Evolutionary conservation across 495 filamentous ascomycete species (phyloP).

Genomic region (Delitschia confertaspora): DNA sequence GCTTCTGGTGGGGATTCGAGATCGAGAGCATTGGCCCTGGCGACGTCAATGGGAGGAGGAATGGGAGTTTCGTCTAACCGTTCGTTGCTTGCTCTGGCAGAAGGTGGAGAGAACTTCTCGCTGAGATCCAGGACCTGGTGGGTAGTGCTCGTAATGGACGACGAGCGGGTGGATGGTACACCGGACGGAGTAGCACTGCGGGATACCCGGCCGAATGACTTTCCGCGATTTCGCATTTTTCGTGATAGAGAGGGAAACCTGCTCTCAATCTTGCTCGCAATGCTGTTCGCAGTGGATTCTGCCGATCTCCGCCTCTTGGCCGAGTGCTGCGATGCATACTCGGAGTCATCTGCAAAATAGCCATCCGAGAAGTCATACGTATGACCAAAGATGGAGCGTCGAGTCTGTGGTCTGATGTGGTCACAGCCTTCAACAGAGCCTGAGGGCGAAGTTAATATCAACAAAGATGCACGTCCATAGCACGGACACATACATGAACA

Average conservation of each 20-base stretch:
- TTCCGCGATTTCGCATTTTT: slow-evolving; percentile 50
- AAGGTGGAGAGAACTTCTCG: slow-evolving; percentile 48
- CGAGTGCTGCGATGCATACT: slow-evolving; percentile 40
- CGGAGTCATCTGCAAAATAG: slow-evolving; percentile 49
- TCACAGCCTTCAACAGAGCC: slow-evolving; percentile 14
- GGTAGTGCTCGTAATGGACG: slow-evolving; percentile 55
- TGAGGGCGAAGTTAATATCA: slow-evolving; percentile 9
- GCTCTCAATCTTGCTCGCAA: slow-evolving; percentile 59
- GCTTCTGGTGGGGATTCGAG: slow-evolving; percentile 28
- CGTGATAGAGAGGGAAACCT: slow-evolving; percentile 65
- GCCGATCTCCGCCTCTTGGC: slow-evolving; percentile 57
- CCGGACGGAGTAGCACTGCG: slow-evolving; percentile 39
- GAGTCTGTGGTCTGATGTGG: slow-evolving; percentile 9
- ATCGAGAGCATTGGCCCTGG: slow-evolving; percentile 36
- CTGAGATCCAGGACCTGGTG: slow-evolving; percentile 36
- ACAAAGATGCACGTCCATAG: not conserved
- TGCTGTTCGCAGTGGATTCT: slow-evolving; percentile 52
- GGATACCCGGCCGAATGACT: slow-evolving; percentile 37
- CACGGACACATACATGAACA: slow-evolving; percentile 18
- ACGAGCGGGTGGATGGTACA: slow-evolving; percentile 58
- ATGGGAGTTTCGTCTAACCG: slow-evolving; percentile 36
- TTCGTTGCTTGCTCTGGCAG: slow-evolving; percentile 57
- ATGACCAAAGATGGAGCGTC: slow-evolving; percentile 3
- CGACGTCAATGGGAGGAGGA: slow-evolving; percentile 48
- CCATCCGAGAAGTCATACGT: slow-evolving; percentile 25